Evolutionary conservation across 2,329 filamentous ascomycete genomes (phyloP), one percentile per base, ranked within the genome.

Genomic region (Diaporthe vaccinii): DNA sequence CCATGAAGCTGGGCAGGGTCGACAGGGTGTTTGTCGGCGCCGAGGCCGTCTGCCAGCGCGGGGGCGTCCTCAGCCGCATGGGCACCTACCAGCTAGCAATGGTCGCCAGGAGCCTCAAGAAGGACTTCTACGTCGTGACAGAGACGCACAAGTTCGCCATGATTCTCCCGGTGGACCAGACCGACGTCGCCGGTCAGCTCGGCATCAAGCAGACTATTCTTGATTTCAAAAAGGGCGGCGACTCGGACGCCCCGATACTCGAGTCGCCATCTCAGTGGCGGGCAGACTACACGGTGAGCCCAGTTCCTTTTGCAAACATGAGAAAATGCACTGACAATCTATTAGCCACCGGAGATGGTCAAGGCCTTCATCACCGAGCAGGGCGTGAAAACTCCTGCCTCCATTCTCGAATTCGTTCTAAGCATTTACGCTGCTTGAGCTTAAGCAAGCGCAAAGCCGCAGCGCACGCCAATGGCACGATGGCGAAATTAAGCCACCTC

Each of bases 141-240:
- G 97, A 99, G 86, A 97, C 94, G 80, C 97, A 99, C 87, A 99
- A 99, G 86, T 98, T 99, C 82, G 95, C 97, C 61, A 90, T 95
- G 80, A 89, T 97, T 73, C 97, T 96, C 80, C 95, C 96, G 1
- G 86, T 97, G 31, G 92, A 93, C 77, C 95, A 98, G 84, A 91
- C 93, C 75, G 94, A 97, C 81, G 86, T 98, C 75, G 7, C 71
- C 12, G 46, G 78, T 31, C 79, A 81, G 59, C 80, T 83, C 58
- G 94, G 94, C 0, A 92, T 98, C 78, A 90, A 93, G 81, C 95
- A 98, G 84, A 89, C 91, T 46, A 89, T 97, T 20, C 88, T 97
- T 75, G 91, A 94, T 67, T 97, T 97, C 82, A 88, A 88, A 79
- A 91, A 90, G 1, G 87, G 89, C 7, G 86, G 85, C 53, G 86